phyloP scores from a whole-genome alignment of 2,329 filamentous ascomycete species.

The Setomelanomma holmii region DNA sequence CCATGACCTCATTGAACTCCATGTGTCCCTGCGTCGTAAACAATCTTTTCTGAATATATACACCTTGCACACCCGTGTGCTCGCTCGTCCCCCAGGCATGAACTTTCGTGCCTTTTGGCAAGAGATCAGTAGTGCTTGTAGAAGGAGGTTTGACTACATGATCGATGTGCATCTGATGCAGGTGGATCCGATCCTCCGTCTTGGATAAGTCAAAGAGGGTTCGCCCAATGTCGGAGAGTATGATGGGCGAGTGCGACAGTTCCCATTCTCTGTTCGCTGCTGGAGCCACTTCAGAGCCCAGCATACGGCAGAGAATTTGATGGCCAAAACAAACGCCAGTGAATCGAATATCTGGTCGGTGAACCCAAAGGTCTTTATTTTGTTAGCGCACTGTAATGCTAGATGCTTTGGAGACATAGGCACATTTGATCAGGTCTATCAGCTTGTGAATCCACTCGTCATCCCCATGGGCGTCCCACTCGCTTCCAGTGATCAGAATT shows the following conservation, averaged over 20 bases:
- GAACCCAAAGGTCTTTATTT: slow-evolving; percentile 58
- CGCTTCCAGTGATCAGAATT: slow-evolving; percentile 56
- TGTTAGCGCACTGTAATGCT: neutral
- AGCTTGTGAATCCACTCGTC: slow-evolving; percentile 55
- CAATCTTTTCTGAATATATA: slow-evolving; percentile 55
- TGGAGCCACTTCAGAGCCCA: slow-evolving; percentile 50
- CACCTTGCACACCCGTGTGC: slow-evolving; percentile 54
- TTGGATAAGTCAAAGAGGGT: slow-evolving; percentile 49
- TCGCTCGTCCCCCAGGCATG: slow-evolving; percentile 58
- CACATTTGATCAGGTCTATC: slow-evolving; percentile 53
- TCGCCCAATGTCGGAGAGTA: slow-evolving; percentile 50
- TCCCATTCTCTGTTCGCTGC: slow-evolving; percentile 55
- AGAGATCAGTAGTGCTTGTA: slow-evolving; percentile 22
- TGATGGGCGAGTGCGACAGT: slow-evolving; percentile 53
- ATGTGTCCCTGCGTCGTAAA: slow-evolving; percentile 58
- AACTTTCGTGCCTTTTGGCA: slow-evolving; percentile 50
- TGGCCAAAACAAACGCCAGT: slow-evolving; percentile 59
- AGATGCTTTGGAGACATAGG: slow-evolving; percentile 25
- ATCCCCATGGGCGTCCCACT: slow-evolving; percentile 57
- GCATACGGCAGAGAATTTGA: slow-evolving; percentile 54
- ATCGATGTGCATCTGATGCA: slow-evolving; percentile 59
- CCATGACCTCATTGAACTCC: slow-evolving; percentile 57
- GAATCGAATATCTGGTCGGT: slow-evolving; percentile 59
- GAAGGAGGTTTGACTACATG: slow-evolving; percentile 49
- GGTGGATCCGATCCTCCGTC: slow-evolving; percentile 41